Conservation (phyloP, 768 basidiomycete genomes). For the Termitomyces titanicus region DNA sequence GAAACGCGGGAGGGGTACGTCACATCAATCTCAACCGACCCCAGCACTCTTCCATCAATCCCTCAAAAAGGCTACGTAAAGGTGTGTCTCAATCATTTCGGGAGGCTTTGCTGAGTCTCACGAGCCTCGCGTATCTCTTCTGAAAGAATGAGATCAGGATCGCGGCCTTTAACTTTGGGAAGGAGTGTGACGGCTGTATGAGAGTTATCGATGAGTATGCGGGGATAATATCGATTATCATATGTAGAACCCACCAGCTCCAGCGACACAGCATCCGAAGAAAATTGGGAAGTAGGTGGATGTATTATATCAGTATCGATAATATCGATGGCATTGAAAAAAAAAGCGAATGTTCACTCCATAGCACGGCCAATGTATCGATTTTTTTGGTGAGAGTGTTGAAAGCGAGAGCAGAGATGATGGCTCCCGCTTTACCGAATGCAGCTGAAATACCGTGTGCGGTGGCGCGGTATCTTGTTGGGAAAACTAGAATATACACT, state of each 20-base stretch:
- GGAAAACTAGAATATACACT: slow-evolving; percentile 47
- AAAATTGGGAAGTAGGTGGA: slow-evolving; percentile 43
- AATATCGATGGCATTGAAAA: too few relatives aligned
- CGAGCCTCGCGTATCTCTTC: slow-evolving; percentile 25
- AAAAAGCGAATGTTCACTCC: slow-evolving; percentile 49
- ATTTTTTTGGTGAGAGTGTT: slow-evolving; percentile 57
- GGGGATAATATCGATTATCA: neutral
- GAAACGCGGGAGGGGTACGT: too few relatives aligned
- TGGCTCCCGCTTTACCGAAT: slow-evolving; percentile 70
- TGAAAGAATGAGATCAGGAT: slow-evolving; percentile 32
- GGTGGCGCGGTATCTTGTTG: slow-evolving; percentile 67
- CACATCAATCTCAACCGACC: too few relatives aligned
- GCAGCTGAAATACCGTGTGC: slow-evolving; percentile 79
- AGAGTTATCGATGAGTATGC: neutral
- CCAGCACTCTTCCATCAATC: too few relatives aligned
- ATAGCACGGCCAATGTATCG: slow-evolving; percentile 62
- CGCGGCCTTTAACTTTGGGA: slow-evolving; percentile 37
- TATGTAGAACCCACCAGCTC: slow-evolving; percentile 31
- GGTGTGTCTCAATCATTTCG: neutral
- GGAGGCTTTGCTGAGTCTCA: neutral
- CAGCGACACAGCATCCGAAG: slow-evolving; percentile 58
- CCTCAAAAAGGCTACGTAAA: too few relatives aligned
- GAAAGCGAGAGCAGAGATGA: slow-evolving; percentile 73
- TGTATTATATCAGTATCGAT: neutral
- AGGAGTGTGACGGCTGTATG: slow-evolving; percentile 29